phyloP scores from a whole-genome alignment of 805 yeast species.

The Candida endomychidarum region DNA sequence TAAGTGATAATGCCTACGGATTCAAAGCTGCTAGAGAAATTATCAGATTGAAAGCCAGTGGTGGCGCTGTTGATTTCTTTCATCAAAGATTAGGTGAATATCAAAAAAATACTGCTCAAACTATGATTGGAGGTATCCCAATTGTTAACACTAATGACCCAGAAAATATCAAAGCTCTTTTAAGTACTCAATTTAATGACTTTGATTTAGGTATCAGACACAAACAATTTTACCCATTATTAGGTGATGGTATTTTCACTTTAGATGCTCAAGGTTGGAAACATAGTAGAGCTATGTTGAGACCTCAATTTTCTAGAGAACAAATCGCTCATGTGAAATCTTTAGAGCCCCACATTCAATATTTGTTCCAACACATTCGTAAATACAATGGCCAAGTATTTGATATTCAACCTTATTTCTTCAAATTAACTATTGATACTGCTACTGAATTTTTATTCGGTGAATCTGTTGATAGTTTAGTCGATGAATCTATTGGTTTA shows the following conservation, averaged over 20 bases:
- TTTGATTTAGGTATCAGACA: slow-evolving; percentile 41
- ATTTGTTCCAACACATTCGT: slow-evolving; percentile 30
- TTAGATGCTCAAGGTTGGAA: slow-evolving; percentile 45
- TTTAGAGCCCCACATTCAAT: slow-evolving; percentile 42
- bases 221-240: slow-evolving; percentile 34
- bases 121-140: slow-evolving; percentile 21
- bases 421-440: slow-evolving; percentile 40
- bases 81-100: slow-evolving; percentile 14
- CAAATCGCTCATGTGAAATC: slow-evolving; percentile 40
- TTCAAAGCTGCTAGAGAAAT: slow-evolving; percentile 16
- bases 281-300: slow-evolving; percentile 42
- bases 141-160: slow-evolving; percentile 35
- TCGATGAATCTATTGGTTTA: slow-evolving; percentile 22
- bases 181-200: slow-evolving; percentile 44
- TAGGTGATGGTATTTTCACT: slow-evolving; percentile 46
- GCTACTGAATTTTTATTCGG: slow-evolving; percentile 45
- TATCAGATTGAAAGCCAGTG: slow-evolving; percentile 17
- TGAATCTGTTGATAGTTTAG: slow-evolving; percentile 34
- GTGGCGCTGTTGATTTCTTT: slow-evolving; percentile 21
- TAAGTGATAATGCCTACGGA: slow-evolving; percentile 20
- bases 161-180: slow-evolving; percentile 41
- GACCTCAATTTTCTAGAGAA: slow-evolving; percentile 46
- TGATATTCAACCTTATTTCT: slow-evolving; percentile 40
- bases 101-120: slow-evolving; percentile 10
- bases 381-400: slow-evolving; percentile 26